Conservation (phyloP, 2,329 filamentous ascomycete species). For the Pseudogymnoascus sp. region DNA sequence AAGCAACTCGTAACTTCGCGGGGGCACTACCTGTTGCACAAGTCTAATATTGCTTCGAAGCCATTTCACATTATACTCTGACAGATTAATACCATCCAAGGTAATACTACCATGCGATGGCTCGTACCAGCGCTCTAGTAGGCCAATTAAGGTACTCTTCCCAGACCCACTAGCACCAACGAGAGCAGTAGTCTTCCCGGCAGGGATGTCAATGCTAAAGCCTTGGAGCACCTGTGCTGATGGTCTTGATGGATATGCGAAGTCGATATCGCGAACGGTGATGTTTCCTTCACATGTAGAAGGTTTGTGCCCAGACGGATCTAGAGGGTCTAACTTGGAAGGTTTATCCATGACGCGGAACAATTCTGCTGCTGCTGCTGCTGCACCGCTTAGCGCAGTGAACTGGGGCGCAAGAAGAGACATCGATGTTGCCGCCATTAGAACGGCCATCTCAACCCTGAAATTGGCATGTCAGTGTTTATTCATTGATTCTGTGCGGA, state of each 20-base stretch:
- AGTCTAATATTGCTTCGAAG: constrained; percentile 20
- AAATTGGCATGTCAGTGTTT: neutral
- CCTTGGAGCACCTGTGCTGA: constrained; percentile 28
- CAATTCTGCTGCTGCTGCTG: constrained; percentile 38
- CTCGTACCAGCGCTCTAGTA: constrained; percentile 36
- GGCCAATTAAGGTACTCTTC: constrained; percentile 32
- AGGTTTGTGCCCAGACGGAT: constrained; percentile 28
- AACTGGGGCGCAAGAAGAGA: constrained; percentile 41
- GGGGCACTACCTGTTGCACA: constrained; percentile 19
- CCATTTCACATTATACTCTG: constrained; percentile 28
- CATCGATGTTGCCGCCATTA: constrained; percentile 38
- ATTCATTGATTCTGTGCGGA: neutral
- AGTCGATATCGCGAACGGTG: constrained; percentile 30
- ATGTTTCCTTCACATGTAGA: constrained; percentile 25
- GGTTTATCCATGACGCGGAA: constrained; percentile 41
- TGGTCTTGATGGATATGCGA: constrained; percentile 31
- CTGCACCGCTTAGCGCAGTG: constrained; percentile 38
- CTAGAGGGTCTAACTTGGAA: constrained; percentile 37
- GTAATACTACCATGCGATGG: constrained; percentile 28
- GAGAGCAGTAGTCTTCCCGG: constrained; percentile 17
- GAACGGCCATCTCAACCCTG: constrained; percentile 40
- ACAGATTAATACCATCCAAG: constrained; percentile 32
- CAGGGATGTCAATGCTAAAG: constrained; percentile 21
- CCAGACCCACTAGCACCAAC: constrained; percentile 33
- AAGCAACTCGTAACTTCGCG: neutral